phyloP scores from a whole-genome alignment of 306 rosid species.

The Styphnolobium japonicum region DNA sequence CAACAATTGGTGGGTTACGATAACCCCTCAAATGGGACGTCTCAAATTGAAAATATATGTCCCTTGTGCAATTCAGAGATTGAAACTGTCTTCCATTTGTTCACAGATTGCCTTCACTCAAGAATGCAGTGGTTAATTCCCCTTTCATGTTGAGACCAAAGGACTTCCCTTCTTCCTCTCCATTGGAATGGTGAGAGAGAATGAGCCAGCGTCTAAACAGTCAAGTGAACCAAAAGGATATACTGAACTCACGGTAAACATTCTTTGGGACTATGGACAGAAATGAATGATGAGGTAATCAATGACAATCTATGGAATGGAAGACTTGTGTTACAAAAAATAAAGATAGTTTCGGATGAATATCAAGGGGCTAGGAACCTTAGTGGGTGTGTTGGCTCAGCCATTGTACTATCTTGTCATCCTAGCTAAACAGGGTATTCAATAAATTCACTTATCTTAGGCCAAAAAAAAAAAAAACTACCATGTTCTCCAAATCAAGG shows the following conservation, averaged over 20 bases:
- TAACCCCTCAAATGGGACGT: too few relatives aligned
- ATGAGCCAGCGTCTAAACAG: neutral
- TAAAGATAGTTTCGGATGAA: too few relatives aligned
- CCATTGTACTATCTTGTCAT: too few relatives aligned
- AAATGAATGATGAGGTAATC: neutral
- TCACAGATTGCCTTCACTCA: neutral
- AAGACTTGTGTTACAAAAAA: neutral
- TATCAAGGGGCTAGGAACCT: too few relatives aligned
- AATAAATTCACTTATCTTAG: too few relatives aligned
- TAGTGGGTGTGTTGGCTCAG: too few relatives aligned
- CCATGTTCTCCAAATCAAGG: too few relatives aligned
- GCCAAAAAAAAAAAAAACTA: too few relatives aligned
- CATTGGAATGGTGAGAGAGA: neutral
- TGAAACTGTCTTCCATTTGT: neutral
- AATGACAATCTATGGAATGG: neutral
- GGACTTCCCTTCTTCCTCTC: neutral
- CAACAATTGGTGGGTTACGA: neutral
- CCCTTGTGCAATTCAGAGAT: neutral
- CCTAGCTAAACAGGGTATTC: too few relatives aligned
- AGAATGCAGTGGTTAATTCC: neutral
- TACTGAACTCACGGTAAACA: neutral
- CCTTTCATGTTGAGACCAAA: neutral
- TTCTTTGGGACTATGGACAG: neutral
- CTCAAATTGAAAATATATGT: neutral
- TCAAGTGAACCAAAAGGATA: neutral